phyloP scores from a whole-genome alignment of 768 basidiomycete genomes.

The Hortiboletus flavorubellus region DNA sequence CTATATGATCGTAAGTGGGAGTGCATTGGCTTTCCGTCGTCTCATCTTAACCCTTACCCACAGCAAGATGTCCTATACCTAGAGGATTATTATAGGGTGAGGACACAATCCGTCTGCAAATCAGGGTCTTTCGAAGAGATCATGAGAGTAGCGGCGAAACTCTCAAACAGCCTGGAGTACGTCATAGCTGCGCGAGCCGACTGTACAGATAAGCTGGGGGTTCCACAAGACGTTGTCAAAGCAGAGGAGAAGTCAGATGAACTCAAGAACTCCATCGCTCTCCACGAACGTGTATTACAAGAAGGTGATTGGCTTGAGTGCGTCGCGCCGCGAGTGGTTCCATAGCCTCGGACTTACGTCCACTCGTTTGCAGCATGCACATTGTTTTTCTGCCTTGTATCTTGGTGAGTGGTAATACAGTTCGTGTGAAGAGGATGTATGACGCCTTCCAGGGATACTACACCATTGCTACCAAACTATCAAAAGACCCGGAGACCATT shows the following conservation, averaged over 20 bases:
- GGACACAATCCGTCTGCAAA: not conserved
- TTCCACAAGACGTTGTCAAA: not conserved
- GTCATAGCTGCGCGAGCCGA: not conserved
- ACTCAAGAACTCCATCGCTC: not conserved
- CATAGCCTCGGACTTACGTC: not conserved
- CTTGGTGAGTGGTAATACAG: not conserved
- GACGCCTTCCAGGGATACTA: not conserved
- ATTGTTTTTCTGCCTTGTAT: conserved; percentile 5
- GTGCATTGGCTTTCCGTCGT: not conserved
- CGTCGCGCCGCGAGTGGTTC: not conserved
- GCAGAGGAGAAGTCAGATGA: not conserved
- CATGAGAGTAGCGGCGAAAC: not conserved
- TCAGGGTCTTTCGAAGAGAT: not conserved
- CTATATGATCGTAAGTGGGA: not conserved
- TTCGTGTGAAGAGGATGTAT: not conserved
- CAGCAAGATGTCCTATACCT: conserved; percentile 7
- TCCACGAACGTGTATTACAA: not conserved
- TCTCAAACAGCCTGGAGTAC: not conserved
- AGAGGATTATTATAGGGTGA: conserved; percentile 1
- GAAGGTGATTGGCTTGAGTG: conserved; percentile 5
- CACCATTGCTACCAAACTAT: not conserved
- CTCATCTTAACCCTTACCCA: not conserved
- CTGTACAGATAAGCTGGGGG: not conserved
- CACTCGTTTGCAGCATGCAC: not conserved
- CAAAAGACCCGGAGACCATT: not conserved